These are phyloP conservation scores for Mucor velutinosus DNA, from an alignment of 371 early-diverging fungal species.

Conservation along the genomic window DNA sequence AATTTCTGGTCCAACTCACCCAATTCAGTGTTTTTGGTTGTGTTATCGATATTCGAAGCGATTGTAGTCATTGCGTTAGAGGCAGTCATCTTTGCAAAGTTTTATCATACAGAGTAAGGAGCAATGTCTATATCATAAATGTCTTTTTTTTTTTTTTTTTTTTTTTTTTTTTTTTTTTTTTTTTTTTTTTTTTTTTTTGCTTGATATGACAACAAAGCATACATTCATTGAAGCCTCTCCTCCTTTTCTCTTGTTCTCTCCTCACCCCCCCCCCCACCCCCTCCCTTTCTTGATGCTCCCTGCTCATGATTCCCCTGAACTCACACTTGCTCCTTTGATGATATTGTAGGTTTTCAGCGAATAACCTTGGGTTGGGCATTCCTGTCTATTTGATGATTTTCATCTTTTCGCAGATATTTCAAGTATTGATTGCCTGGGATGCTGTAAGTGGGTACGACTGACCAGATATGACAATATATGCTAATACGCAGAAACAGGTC, in stretches of 20 bases:
- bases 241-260: background rate
- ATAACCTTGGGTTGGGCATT: conserved; percentile 48
- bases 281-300: background rate
- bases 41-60: conserved; percentile 63
- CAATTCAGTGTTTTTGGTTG: conserved; percentile 46
- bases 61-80: conserved; percentile 71
- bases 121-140: background rate
- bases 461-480: background rate
- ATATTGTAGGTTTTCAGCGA: conserved; percentile 20
- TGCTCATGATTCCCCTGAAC: background rate
- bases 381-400: conserved; percentile 82
- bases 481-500: conserved; percentile 46
- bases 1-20: conserved; percentile 42
- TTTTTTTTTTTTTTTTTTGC: background rate
- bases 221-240: background rate
- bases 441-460: conserved; percentile 56
- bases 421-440: conserved; percentile 73
- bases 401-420: conserved; percentile 73
- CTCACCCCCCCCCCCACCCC: background rate
- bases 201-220: background rate
- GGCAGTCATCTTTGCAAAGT: conserved; percentile 62
- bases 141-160: background rate
- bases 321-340: background rate
- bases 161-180: background rate
- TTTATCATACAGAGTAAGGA: conserved; percentile 39